phyloP scores from a whole-genome alignment of 2,329 filamentous ascomycete genomes.

The Metarhizium anisopliae region DNA sequence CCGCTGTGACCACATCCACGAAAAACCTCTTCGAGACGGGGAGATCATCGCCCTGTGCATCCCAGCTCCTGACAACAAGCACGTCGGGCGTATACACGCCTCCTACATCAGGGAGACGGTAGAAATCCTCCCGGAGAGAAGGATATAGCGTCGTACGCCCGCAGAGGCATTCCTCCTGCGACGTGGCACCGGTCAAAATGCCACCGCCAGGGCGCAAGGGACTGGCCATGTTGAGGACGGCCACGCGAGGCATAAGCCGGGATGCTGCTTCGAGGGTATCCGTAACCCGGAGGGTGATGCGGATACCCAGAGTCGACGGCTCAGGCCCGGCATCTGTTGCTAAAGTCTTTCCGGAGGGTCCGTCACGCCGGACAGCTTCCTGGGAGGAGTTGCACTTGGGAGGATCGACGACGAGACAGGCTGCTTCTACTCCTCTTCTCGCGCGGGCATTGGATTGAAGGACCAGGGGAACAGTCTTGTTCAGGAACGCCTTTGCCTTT shows the following conservation, averaged over 20 bases:
- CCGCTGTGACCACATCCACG: constrained; percentile 48
- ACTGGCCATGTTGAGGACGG: constrained; percentile 56
- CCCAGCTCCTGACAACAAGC: constrained; percentile 42
- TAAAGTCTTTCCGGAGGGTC: not conserved
- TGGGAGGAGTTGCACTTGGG: not conserved
- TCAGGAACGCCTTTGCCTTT: constrained; percentile 46
- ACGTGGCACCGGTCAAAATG: constrained; percentile 48
- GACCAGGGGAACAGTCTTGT: constrained; percentile 49
- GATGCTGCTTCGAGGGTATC: constrained; percentile 46
- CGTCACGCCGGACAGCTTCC: not conserved
- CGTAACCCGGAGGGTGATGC: constrained; percentile 34
- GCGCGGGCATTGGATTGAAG: constrained; percentile 45
- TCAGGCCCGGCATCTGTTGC: not conserved
- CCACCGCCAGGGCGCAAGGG: constrained; percentile 52
- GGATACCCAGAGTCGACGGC: constrained; percentile 15
- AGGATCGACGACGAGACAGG: constrained; percentile 36
- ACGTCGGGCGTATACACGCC: constrained; percentile 36
- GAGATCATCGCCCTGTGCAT: constrained; percentile 12
- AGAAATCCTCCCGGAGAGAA: constrained; percentile 38
- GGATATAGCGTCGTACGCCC: constrained; percentile 16
- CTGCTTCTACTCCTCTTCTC: constrained; percentile 41
- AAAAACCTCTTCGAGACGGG: constrained; percentile 41
- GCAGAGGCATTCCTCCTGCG: constrained; percentile 55
- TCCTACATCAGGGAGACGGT: constrained; percentile 49
- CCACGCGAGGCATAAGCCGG: constrained; percentile 22